These are phyloP conservation scores for Xylaria sp. DNA, from an alignment of 2,329 filamentous ascomycete species.

Conservation along the genomic window DNA sequence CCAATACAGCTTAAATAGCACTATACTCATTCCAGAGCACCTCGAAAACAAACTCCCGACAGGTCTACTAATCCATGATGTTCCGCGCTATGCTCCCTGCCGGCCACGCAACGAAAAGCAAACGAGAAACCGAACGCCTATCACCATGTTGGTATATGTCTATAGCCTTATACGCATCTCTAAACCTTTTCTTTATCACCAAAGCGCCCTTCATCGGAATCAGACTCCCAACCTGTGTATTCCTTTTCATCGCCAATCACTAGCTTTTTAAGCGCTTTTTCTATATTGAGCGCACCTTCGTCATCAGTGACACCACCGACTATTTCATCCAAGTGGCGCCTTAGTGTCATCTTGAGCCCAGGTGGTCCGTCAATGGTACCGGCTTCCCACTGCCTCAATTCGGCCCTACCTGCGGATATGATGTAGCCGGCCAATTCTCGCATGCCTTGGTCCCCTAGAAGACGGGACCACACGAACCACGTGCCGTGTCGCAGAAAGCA, in stretches of 20 bases:
- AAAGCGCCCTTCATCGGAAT: too few relatives aligned
- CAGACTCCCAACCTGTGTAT: neutral
- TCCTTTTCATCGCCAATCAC: constrained; percentile 13
- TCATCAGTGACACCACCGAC: neutral
- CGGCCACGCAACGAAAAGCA: neutral
- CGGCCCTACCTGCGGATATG: constrained; percentile 31
- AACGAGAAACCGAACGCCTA: neutral
- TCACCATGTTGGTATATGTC: neutral
- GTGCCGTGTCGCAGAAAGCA: constrained; percentile 45
- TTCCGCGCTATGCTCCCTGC: neutral
- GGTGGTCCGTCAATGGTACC: constrained; percentile 28
- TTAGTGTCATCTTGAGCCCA: constrained; percentile 42
- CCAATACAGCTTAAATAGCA: neutral
- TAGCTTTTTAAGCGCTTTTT: neutral
- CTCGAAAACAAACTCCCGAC: neutral
- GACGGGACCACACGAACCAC: constrained; percentile 44
- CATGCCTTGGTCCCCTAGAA: constrained; percentile 13
- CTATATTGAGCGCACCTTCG: neutral
- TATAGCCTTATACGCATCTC: neutral
- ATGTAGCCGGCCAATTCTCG: constrained; percentile 31
- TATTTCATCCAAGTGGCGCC: constrained; percentile 29
- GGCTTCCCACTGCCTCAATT: constrained; percentile 43
- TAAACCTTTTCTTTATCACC: neutral
- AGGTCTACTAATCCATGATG: neutral
- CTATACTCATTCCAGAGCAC: neutral